These are phyloP conservation scores for Penicillium psychrofluorescens DNA, from an alignment of 495 filamentous ascomycete genomes.

Conservation along the genomic window DNA sequence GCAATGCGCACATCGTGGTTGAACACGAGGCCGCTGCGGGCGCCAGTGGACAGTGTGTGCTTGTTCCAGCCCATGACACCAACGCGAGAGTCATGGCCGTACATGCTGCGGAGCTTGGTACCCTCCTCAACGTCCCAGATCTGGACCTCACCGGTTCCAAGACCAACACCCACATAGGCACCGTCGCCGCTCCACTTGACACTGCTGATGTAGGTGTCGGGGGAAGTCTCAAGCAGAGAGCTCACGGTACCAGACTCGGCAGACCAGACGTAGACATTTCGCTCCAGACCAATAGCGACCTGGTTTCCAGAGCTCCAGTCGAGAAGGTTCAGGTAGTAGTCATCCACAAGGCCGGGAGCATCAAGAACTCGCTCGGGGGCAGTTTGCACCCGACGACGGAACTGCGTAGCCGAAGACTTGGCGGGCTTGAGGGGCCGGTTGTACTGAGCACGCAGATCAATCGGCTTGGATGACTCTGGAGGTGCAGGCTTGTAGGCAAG, in stretches of 20 bases:
- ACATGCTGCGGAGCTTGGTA: constrained; percentile 94
- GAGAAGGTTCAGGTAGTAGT: constrained; percentile 97
- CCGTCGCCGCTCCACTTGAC: constrained; percentile 99
- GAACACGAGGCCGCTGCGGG: constrained; percentile 90
- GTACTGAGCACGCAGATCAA: constrained; percentile 95
- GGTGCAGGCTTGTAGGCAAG: constrained; percentile 97
- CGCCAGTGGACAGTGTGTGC: constrained; percentile 90
- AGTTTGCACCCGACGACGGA: constrained; percentile 83
- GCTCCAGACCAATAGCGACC: constrained; percentile 94
- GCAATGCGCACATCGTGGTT: constrained; percentile 99
- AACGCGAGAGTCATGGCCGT: constrained; percentile 92
- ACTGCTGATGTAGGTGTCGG: constrained; percentile 94
- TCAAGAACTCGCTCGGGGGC: constrained; percentile 97
- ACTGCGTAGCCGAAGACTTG: constrained; percentile 66
- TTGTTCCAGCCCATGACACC: constrained; percentile 99
- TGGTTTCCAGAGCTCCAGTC: constrained; percentile 98
- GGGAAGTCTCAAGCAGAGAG: constrained; percentile 73
- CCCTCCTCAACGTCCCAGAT: constrained; percentile 99
- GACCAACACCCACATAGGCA: constrained; percentile 90
- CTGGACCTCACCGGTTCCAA: constrained; percentile 93
- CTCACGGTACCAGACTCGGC: constrained; percentile 84
- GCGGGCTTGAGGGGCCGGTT: constrained; percentile 87
- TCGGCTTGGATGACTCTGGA: constrained; percentile 94
- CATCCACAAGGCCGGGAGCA: constrained; percentile 89
- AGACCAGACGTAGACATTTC: constrained; percentile 98